Conservation (phyloP, 352 stramenopile species). For the Pythium angustatum region DNA sequence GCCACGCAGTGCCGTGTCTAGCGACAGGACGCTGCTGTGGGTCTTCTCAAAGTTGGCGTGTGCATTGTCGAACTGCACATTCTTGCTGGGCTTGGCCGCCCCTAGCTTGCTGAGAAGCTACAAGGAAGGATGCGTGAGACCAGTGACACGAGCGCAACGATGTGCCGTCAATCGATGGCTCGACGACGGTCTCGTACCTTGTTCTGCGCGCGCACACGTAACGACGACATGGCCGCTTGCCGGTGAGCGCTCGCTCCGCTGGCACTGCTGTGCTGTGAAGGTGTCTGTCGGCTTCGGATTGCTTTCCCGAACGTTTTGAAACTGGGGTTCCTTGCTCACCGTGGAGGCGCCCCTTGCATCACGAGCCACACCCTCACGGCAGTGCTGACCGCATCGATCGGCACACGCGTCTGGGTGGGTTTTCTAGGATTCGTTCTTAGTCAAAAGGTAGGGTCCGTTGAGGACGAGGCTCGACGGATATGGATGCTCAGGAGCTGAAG, state of each 20-base stretch:
- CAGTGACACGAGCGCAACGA: background rate
- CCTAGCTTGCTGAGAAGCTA: slow-evolving; percentile 66
- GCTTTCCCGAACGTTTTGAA: too few species aligned
- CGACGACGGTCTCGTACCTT: slow-evolving; percentile 32
- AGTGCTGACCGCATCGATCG: too few species aligned
- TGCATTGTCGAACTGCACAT: slow-evolving; percentile 71
- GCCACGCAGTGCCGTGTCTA: slow-evolving; percentile 53
- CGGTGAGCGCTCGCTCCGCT: too few species aligned
- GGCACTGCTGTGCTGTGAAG: background rate
- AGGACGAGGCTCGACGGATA: slow-evolving; percentile 1
- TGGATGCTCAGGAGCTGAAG: slow-evolving; percentile 13
- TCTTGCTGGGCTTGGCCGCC: slow-evolving; percentile 73
- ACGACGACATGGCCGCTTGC: slow-evolving; percentile 74
- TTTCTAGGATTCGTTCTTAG: too few species aligned
- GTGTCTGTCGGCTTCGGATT: background rate
- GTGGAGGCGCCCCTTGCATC: too few species aligned
- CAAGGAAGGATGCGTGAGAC: background rate
- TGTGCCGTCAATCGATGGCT: background rate
- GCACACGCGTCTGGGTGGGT: too few species aligned
- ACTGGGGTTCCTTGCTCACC: too few species aligned
- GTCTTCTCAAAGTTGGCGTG: slow-evolving; percentile 66
- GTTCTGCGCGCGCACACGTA: slow-evolving; percentile 76
- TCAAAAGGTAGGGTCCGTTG: too few species aligned
- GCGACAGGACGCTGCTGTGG: slow-evolving; percentile 38
- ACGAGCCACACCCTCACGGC: too few species aligned